These are phyloP conservation scores for Termitomyces heimii DNA, from an alignment of 768 basidiomycete species.

Conservation along the genomic window DNA sequence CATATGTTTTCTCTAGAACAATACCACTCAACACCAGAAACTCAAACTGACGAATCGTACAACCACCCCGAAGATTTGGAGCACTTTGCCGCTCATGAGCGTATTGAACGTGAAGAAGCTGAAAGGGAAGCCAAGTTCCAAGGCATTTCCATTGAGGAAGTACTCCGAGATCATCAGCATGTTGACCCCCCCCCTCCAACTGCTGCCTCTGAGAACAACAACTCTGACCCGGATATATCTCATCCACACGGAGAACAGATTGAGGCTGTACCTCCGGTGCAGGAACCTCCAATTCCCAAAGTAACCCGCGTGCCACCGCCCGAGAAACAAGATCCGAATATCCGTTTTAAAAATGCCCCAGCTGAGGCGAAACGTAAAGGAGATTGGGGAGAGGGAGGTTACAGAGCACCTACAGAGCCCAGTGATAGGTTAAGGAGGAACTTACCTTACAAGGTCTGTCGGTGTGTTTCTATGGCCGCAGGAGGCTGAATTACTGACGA, in stretches of 20 bases:
- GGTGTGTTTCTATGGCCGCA: neutral
- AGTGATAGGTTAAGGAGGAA: conserved; percentile 80
- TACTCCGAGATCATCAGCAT: conserved; percentile 45
- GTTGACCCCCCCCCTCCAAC: conserved; percentile 5
- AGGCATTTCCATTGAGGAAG: conserved; percentile 75
- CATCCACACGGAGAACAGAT: conserved; percentile 33
- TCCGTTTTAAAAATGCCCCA: conserved; percentile 53
- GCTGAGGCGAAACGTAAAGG: conserved; percentile 47
- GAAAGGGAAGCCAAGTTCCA: conserved; percentile 81
- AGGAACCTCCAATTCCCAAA: conserved; percentile 34
- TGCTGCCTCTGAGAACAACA: conserved; percentile 6
- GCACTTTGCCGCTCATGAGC: conserved; percentile 86
- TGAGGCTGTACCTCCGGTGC: conserved; percentile 16
- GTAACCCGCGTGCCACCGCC: conserved; percentile 54
- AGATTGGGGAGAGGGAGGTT: conserved; percentile 72
- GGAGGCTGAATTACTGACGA: conserved; percentile 35
- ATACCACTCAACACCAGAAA: conserved; percentile 94
- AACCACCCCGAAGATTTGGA: conserved; percentile 90
- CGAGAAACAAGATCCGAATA: conserved; percentile 63
- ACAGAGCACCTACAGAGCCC: conserved; percentile 64
- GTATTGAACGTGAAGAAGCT: conserved; percentile 80
- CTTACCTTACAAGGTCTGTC: conserved; percentile 79
- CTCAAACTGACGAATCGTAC: conserved; percentile 94
- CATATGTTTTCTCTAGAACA: conserved; percentile 46
- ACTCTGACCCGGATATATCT: conserved; percentile 8